A percentile compares a stretch with the other conserved stretches of the same genome.
Conservation (phyloP, 2,329 filamentous ascomycete genomes). For the Plectosphaerella cucumerina region DNA sequence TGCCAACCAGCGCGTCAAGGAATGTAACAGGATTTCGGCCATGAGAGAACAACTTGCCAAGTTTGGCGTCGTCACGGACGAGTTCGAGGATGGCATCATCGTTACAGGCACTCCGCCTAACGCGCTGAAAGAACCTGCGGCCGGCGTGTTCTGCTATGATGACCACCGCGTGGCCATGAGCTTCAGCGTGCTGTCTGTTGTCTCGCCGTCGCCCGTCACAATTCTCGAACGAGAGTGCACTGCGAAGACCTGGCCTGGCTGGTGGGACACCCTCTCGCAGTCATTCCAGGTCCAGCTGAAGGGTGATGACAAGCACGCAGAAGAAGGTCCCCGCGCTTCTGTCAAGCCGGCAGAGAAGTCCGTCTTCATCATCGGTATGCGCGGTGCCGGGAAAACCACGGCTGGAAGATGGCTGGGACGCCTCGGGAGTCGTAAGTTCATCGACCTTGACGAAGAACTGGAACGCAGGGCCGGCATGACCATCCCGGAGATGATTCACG, state of each 20-base stretch:
- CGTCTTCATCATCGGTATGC: slow-evolving; percentile 95
- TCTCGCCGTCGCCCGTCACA: slow-evolving; percentile 66
- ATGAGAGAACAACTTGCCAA: slow-evolving; percentile 95
- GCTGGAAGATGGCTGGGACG: slow-evolving; percentile 80
- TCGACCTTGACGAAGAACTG: slow-evolving; percentile 85
- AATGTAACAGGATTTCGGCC: slow-evolving; percentile 92
- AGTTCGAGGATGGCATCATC: slow-evolving; percentile 93
- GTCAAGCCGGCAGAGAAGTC: slow-evolving; percentile 49
- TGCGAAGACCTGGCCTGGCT: slow-evolving; percentile 97
- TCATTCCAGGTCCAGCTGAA: slow-evolving; percentile 73
- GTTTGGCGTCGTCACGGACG: slow-evolving; percentile 80
- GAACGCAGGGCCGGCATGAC: slow-evolving; percentile 69
- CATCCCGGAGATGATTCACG: slow-evolving; percentile 81
- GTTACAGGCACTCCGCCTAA: slow-evolving; percentile 49
- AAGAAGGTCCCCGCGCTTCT: slow-evolving; percentile 23
- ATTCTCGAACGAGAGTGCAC: slow-evolving; percentile 89
- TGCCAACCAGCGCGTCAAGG: slow-evolving; percentile 95
- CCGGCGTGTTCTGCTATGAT: slow-evolving; percentile 85
- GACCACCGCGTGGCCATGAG: slow-evolving; percentile 98
- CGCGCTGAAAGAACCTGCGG: slow-evolving; percentile 50
- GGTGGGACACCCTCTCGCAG: slow-evolving; percentile 87
- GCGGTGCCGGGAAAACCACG: slow-evolving; percentile 94
- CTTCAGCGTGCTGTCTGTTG: slow-evolving; percentile 81
- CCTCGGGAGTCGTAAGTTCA: slow-evolving; percentile 69
- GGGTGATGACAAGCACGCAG: slow-evolving; percentile 59